Conservation (phyloP, 148 eudicot species). For the Euryodendron excelsum region DNA sequence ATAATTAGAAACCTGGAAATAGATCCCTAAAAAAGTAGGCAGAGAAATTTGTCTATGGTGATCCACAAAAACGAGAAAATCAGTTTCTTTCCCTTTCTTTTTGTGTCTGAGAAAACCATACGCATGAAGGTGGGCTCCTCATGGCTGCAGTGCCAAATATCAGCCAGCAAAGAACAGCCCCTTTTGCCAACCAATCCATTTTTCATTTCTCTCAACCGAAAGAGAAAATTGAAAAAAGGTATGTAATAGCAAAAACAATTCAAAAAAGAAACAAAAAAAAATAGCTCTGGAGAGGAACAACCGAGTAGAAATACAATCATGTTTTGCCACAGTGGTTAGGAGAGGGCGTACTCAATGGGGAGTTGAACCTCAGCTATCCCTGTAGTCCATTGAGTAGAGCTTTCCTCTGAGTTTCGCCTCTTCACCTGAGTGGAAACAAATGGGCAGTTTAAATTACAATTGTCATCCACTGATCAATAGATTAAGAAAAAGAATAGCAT, state of each 20-base stretch:
- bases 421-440: constrained; percentile 51
- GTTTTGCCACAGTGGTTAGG: not conserved
- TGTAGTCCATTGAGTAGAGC: constrained; percentile 99
- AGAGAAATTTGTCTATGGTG: not conserved
- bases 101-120: not conserved
- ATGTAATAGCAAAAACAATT: not conserved
- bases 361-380: constrained; percentile 98
- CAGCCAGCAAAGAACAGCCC: not conserved
- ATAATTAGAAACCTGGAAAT: not conserved
- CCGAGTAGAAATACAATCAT: not conserved
- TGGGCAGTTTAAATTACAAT: not conserved
- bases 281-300: not conserved
- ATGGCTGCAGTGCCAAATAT: constrained; percentile 4
- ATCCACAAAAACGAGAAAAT: not conserved
- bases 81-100: not conserved
- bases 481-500: not conserved
- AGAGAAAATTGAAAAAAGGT: not conserved
- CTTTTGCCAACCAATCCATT: not conserved
- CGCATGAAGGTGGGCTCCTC: not conserved
- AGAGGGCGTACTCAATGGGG: constrained; percentile 76
- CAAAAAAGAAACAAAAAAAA: not conserved
- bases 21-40: not conserved
- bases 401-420: constrained; percentile 81
- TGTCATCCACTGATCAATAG: not conserved
- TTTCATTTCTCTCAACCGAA: not conserved